Evolutionary conservation across 1,284 basidiomycete species (phyloP).

Genomic region (Cryptococcus amylolentus): DNA sequence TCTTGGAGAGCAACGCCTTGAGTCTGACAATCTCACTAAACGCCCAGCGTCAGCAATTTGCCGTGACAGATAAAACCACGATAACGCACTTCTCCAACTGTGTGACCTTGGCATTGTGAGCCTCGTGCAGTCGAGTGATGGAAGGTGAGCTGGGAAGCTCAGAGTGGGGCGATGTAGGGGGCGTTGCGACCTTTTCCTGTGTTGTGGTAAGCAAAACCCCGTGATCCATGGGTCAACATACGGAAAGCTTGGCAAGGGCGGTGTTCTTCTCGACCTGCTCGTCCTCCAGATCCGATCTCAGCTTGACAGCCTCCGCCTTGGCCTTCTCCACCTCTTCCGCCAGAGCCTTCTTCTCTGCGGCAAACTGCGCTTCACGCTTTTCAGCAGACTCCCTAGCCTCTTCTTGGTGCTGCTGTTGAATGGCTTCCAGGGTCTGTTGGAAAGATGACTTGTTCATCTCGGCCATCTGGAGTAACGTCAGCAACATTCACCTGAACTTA

Average conservation of each 20-base stretch:
- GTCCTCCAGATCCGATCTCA: conserved; percentile 11
- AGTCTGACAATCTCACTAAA: not conserved
- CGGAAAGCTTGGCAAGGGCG: conserved; percentile 16
- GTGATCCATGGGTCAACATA: conserved; percentile 1
- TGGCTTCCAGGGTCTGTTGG: conserved; percentile 21
- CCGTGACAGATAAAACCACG: not conserved
- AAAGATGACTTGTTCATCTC: conserved; percentile 45
- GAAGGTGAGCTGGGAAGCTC: conserved; percentile 8
- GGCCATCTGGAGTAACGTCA: conserved; percentile 26
- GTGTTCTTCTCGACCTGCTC: conserved; percentile 19
- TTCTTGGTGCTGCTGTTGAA: conserved; percentile 14
- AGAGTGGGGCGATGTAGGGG: conserved; percentile 13
- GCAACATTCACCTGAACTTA: not conserved
- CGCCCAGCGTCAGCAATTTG: not conserved
- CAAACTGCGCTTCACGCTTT: conserved; percentile 1
- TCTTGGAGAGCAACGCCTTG: not conserved
- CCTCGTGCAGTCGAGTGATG: conserved; percentile 27
- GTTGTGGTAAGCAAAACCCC: not conserved
- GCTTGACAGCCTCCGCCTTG: not conserved
- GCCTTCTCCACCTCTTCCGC: conserved; percentile 7
- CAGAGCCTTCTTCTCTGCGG: conserved; percentile 5
- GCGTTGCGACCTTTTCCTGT: conserved; percentile 10
- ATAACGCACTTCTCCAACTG: conserved; percentile 28
- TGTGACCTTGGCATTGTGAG: conserved; percentile 32
- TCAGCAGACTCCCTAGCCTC: conserved; percentile 8